phyloP scores from a whole-genome alignment of 2,329 filamentous ascomycete genomes.

The Cladosporium velox region DNA sequence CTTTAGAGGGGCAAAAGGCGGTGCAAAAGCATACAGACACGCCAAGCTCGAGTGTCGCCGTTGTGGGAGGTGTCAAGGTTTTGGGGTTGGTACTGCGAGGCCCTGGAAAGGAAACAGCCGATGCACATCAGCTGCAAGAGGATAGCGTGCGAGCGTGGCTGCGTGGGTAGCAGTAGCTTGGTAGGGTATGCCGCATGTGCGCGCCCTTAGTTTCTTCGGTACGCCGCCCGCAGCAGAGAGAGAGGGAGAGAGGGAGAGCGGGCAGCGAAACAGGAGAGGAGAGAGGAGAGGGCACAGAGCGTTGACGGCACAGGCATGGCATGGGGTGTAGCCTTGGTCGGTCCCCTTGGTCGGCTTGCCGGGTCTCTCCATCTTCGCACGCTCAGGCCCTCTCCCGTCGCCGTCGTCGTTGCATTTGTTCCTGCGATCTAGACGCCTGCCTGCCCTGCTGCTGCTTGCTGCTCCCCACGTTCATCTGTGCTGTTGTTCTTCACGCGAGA shows the following conservation, averaged over 20 bases:
- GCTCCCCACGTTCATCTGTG: background rate
- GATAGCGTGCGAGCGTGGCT: background rate
- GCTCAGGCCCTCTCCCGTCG: conserved; percentile 1
- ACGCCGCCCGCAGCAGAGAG: background rate
- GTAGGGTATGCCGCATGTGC: background rate
- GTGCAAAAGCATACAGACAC: background rate
- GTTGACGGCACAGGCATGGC: no score
- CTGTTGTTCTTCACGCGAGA: conserved; percentile 5
- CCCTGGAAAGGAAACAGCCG: background rate
- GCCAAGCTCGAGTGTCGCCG: background rate
- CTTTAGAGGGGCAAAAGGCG: background rate
- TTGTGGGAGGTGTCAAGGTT: background rate
- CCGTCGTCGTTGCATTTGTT: conserved; percentile 6
- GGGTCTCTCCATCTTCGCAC: conserved; percentile 9
- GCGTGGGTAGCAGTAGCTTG: background rate
- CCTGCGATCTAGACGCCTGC: conserved; percentile 10
- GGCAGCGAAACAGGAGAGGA: background rate
- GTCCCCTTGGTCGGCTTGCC: background rate
- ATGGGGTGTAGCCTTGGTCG: no score
- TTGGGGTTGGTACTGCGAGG: background rate
- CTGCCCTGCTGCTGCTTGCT: background rate
- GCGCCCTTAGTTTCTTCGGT: background rate
- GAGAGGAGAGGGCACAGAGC: background rate
- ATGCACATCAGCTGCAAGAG: background rate
- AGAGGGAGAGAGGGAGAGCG: no score